These are phyloP conservation scores for Arthroderma sp. DNA, from an alignment of 2,329 filamentous ascomycete species.

Conservation along the genomic window DNA sequence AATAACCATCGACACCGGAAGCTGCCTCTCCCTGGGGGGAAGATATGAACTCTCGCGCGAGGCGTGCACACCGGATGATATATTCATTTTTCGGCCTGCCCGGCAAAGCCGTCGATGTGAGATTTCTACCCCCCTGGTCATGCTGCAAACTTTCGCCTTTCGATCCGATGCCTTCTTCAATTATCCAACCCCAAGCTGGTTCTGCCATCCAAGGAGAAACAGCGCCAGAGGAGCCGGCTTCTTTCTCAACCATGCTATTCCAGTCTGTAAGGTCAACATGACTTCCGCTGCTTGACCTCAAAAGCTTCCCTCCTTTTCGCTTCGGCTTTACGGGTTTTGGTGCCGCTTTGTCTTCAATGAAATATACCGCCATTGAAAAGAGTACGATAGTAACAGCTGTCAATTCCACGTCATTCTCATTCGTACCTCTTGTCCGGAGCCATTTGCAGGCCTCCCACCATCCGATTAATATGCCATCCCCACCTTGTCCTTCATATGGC, in stretches of 20 bases:
- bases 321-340: constrained; percentile 23
- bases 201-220: constrained; percentile 41
- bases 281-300: constrained; percentile 39
- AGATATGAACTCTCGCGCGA: constrained; percentile 53
- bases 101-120: constrained; percentile 12
- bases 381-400: constrained; percentile 52
- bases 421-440: constrained; percentile 40
- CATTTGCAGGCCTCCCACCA: constrained; percentile 67
- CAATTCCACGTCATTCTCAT: constrained; percentile 50
- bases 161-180: constrained; percentile 40
- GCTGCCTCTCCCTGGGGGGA: constrained; percentile 46
- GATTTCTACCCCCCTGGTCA: constrained; percentile 7
- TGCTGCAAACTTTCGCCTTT: constrained; percentile 11
- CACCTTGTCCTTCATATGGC: constrained; percentile 40
- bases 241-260: constrained; percentile 36
- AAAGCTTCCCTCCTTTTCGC: constrained; percentile 29
- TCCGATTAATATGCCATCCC: constrained; percentile 50
- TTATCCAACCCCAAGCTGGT: constrained; percentile 58
- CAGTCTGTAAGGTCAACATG: constrained; percentile 33
- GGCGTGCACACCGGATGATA: constrained; percentile 36
- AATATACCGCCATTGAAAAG: constrained; percentile 49
- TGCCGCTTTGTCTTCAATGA: constrained; percentile 33
- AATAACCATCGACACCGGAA: constrained; percentile 45
- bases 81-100: constrained; percentile 29
- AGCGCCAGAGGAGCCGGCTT: constrained; percentile 29